Percentiles rank a stretch among this genome's conserved stretches.
These are phyloP conservation scores for Coemansia aciculifera DNA, from an alignment of 192 early-diverging fungal genomes.

Conservation along the genomic window DNA sequence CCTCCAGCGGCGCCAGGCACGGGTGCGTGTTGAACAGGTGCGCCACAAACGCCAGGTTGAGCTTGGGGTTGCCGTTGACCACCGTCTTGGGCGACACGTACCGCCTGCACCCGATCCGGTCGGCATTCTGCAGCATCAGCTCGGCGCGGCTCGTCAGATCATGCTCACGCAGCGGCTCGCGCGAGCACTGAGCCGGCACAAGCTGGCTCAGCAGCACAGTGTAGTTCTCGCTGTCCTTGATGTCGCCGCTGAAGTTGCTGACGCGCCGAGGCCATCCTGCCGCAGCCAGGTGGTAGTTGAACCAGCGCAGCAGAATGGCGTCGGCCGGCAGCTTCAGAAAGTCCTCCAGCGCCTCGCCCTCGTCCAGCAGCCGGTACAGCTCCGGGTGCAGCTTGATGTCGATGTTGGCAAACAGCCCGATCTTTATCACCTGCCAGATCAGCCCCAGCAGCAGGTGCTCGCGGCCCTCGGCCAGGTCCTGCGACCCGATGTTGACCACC, in stretches of 20 bases:
- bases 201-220: constrained; percentile 92
- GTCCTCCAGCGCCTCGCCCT: constrained; percentile 91
- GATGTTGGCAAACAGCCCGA: constrained; percentile 93
- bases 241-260: constrained; percentile 88
- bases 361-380: constrained; percentile 90
- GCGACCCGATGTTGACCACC: constrained; percentile 97
- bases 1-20: constrained; percentile 88
- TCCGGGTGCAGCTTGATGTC: constrained; percentile 98
- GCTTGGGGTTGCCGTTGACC: constrained; percentile 93
- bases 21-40: constrained; percentile 98
- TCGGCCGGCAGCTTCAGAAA: constrained; percentile 94
- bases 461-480: constrained; percentile 93
- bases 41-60: constrained; percentile 99
- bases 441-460: constrained; percentile 97
- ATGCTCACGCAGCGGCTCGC: constrained; percentile 73
- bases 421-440: constrained; percentile 99
- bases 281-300: constrained; percentile 98
- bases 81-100: constrained; percentile 93
- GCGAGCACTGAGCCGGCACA: constrained; percentile 76
- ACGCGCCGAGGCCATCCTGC: constrained; percentile 85
- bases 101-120: constrained; percentile 89
- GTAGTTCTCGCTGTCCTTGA: constrained; percentile 95
- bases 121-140: constrained; percentile 84
- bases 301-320: constrained; percentile 97
- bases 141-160: constrained; percentile 88